Percentiles rank a stretch among this genome's conserved stretches.
phyloP scores from a whole-genome alignment of 176 grass and related monocot genomes.

The Zoysia pacifica region DNA sequence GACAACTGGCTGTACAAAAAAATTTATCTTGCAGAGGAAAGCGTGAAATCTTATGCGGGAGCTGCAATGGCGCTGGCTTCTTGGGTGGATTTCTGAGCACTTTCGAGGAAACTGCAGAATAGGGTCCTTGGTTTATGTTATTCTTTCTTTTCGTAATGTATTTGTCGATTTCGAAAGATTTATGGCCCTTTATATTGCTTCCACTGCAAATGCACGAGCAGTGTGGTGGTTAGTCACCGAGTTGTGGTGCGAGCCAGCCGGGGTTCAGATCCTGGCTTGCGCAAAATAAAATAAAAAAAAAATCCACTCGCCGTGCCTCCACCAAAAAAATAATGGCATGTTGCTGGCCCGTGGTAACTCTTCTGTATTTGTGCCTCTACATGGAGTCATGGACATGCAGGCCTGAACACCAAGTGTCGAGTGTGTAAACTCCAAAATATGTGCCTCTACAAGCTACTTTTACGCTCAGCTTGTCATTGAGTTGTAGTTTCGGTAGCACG shows the following conservation, averaged over 20 bases:
- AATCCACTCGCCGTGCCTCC: background rate
- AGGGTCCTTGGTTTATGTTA: constrained; percentile 10
- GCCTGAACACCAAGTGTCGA: too few relatives aligned
- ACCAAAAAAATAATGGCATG: background rate
- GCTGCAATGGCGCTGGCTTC: constrained; percentile 93
- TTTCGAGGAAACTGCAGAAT: constrained; percentile 59
- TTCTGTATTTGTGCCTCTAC: too few relatives aligned
- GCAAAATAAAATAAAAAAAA: background rate
- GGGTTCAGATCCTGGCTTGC: background rate
- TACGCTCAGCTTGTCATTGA: too few relatives aligned
- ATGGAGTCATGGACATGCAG: too few relatives aligned
- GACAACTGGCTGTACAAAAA: background rate
- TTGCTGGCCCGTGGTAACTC: background rate
- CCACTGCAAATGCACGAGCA: background rate
- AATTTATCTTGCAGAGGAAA: constrained; percentile 57
- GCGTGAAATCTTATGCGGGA: constrained; percentile 86
- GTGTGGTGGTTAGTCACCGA: background rate
- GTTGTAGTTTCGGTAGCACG: too few relatives aligned
- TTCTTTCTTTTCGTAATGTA: background rate
- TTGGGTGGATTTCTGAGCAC: constrained; percentile 85
- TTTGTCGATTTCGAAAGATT: background rate
- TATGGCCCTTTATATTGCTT: too few relatives aligned
- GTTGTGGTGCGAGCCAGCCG: background rate
- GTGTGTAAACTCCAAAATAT: too few relatives aligned
- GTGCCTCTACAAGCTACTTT: too few relatives aligned